phyloP scores from a whole-genome alignment of 176 grass and related monocot genomes.

The Eremochloa ophiuroides region DNA sequence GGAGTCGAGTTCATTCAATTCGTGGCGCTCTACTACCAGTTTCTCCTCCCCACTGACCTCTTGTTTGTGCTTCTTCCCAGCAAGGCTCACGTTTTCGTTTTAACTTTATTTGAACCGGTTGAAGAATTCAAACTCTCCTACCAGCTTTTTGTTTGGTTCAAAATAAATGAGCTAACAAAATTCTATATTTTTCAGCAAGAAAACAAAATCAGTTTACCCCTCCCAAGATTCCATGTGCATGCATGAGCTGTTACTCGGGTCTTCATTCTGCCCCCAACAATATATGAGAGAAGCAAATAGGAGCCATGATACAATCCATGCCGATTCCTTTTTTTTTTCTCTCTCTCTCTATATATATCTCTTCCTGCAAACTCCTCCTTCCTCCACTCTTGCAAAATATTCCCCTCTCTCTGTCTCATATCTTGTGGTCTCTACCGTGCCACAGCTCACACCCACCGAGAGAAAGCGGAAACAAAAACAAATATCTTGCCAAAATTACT shows the following conservation, averaged over 20 bases:
- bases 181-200: neutral
- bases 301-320: constrained; percentile 43
- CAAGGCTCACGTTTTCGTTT: constrained; percentile 18
- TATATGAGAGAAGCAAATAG: constrained; percentile 42
- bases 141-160: neutral
- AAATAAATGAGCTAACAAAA: neutral
- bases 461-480: constrained; percentile 2
- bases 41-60: neutral
- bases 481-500: constrained; percentile 30
- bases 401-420: constrained; percentile 27
- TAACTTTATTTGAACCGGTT: neutral
- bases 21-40: constrained; percentile 4
- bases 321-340: constrained; percentile 53
- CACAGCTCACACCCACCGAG: constrained; percentile 8
- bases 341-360: too few relatives aligned
- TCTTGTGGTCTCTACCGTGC: constrained; percentile 27
- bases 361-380: constrained; percentile 29
- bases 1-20: constrained; percentile 3
- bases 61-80: neutral
- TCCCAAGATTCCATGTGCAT: constrained; percentile 46
- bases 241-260: constrained; percentile 43
- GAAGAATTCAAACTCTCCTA: neutral
- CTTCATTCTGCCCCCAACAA: constrained; percentile 23
- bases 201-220: constrained; percentile 12
- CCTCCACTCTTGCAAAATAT: constrained; percentile 43